A percentile compares a stretch with the other conserved stretches of the same genome.
These are phyloP conservation scores for Chaetomium globosum DNA, from an alignment of 2,329 filamentous ascomycete species.

Conservation along the genomic window DNA sequence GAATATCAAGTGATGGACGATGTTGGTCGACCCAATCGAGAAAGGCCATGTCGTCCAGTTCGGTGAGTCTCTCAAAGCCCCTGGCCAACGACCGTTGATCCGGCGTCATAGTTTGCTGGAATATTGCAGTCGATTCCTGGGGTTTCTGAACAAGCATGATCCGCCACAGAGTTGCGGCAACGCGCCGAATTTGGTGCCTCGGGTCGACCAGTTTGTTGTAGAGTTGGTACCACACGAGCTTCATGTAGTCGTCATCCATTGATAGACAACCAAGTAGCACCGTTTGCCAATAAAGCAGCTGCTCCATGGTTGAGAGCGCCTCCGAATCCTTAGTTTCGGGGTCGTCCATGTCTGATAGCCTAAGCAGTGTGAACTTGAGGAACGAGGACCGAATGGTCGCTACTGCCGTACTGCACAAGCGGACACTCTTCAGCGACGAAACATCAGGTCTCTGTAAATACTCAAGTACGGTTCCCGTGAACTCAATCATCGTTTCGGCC, in stretches of 20 bases:
- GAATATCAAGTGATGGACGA: conserved; percentile 72
- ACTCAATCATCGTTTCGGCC: conserved; percentile 79
- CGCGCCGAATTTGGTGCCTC: conserved; percentile 66
- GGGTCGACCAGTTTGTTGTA: conserved; percentile 83
- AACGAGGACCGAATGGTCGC: conserved; percentile 75
- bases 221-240: conserved; percentile 87
- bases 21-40: conserved; percentile 85
- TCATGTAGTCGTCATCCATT: conserved; percentile 77
- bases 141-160: conserved; percentile 93
- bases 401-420: conserved; percentile 86
- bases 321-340: conserved; percentile 61
- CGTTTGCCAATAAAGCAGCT: conserved; percentile 93
- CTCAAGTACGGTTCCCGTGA: conserved; percentile 81
- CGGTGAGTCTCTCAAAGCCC: conserved; percentile 81
- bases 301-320: conserved; percentile 73
- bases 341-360: conserved; percentile 81
- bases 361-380: conserved; percentile 75
- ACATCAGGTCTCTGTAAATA: conserved; percentile 86
- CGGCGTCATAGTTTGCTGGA: conserved; percentile 69
- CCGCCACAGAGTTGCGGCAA: conserved; percentile 84
- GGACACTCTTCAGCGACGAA: conserved; percentile 77
- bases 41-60: conserved; percentile 87
- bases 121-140: conserved; percentile 72
- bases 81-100: conserved; percentile 72
- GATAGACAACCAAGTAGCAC: conserved; percentile 80